These are phyloP conservation scores for Limnanthes douglasii DNA, from an alignment of 345 rosid species.

Conservation along the genomic window DNA sequence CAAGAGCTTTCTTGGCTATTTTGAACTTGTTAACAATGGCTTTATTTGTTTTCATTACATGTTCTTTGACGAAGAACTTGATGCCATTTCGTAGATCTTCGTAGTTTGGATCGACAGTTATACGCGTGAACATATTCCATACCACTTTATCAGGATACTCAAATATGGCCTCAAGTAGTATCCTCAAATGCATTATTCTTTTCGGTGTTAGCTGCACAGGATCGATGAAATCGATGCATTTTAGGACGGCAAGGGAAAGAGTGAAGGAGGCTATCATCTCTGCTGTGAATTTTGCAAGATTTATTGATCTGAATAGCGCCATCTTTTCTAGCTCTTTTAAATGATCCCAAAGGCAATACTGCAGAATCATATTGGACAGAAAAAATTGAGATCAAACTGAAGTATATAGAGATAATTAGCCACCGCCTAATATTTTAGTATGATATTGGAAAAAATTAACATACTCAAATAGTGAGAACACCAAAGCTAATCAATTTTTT, in stretches of 20 bases:
- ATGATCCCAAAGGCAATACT: constrained; percentile 89
- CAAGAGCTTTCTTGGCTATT: constrained; percentile 71
- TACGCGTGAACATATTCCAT: constrained; percentile 68
- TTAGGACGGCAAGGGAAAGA: constrained; percentile 61
- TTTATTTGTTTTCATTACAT: constrained; percentile 36
- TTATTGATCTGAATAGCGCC: constrained; percentile 68
- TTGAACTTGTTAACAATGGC: constrained; percentile 26
- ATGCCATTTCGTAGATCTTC: constrained; percentile 58
- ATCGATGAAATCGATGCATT: constrained; percentile 44
- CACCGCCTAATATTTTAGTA: no score
- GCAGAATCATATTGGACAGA: constrained; percentile 7
- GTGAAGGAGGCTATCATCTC: constrained; percentile 66
- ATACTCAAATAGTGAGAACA: no score
- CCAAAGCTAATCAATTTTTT: no score
- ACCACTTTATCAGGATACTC: constrained; percentile 45
- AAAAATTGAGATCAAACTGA: not conserved
- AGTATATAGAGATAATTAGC: not conserved
- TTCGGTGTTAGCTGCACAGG: constrained; percentile 38
- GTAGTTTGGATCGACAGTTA: constrained; percentile 50
- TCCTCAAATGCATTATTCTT: constrained; percentile 68
- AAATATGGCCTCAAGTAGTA: constrained; percentile 62
- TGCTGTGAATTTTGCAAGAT: constrained; percentile 68
- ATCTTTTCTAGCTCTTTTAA: constrained; percentile 67
- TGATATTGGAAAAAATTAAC: no score
- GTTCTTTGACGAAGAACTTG: constrained; percentile 57